phyloP scores from a whole-genome alignment of 352 stramenopile species.

The Phytophthora megakarya region DNA sequence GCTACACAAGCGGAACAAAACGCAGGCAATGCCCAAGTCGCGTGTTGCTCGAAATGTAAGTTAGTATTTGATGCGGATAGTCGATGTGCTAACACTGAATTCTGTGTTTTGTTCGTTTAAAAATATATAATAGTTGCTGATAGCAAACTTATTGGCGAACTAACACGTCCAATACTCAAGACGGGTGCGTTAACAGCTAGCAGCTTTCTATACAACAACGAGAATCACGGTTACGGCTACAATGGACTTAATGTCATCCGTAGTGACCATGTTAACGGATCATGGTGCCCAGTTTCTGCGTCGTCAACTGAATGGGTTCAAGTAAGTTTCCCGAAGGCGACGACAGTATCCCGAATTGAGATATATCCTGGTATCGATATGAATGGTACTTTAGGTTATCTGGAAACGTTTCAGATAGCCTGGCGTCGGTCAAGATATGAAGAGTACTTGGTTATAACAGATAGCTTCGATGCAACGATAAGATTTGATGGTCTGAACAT shows the following conservation, averaged over 20 bases:
- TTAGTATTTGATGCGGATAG: slow-evolving; percentile 19
- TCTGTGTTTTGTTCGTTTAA: too few species aligned
- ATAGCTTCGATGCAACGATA: not conserved
- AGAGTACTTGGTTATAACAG: slow-evolving; percentile 6
- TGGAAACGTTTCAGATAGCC: slow-evolving; percentile 20
- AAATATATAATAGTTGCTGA: slow-evolving; percentile 15
- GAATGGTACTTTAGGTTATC: slow-evolving; percentile 19
- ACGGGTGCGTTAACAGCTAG: slow-evolving; percentile 21
- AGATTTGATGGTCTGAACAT: slow-evolving; percentile 7
- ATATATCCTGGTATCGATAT: slow-evolving; percentile 34
- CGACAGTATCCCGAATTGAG: slow-evolving; percentile 41
- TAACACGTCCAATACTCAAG: slow-evolving; percentile 7
- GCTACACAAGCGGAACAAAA: slow-evolving; percentile 28
- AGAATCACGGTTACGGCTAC: slow-evolving; percentile 49
- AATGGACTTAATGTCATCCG: slow-evolving; percentile 42
- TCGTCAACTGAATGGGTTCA: slow-evolving; percentile 47
- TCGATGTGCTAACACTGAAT: not conserved
- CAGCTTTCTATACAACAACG: slow-evolving; percentile 40
- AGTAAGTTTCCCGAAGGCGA: slow-evolving; percentile 45
- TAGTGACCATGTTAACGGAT: slow-evolving; percentile 13
- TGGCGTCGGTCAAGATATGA: slow-evolving; percentile 13
- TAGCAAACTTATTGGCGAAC: slow-evolving; percentile 30
- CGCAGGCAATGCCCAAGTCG: slow-evolving; percentile 31
- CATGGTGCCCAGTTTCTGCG: slow-evolving; percentile 47
- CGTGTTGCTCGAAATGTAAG: slow-evolving; percentile 49